These are phyloP conservation scores for Serendipita sp. DNA, from an alignment of 768 basidiomycete genomes.

Conservation along the genomic window DNA sequence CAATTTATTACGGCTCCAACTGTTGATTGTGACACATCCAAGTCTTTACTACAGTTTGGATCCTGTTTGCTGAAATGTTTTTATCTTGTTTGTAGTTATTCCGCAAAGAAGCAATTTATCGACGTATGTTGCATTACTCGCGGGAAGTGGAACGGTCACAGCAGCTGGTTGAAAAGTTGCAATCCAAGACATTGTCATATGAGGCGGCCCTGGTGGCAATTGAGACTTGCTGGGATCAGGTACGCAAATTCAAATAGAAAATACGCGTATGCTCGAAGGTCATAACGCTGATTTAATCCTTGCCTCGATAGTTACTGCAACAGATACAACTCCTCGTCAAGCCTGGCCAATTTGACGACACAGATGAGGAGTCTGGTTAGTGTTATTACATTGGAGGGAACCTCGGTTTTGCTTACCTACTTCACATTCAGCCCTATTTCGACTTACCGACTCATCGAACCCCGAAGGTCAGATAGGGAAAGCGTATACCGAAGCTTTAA, in stretches of 20 bases:
- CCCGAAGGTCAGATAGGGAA: neutral
- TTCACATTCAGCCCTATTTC: neutral
- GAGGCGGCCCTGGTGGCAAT: conserved; percentile 59
- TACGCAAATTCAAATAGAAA: conserved; percentile 18
- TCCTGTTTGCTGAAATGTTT: neutral
- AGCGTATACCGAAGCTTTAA: neutral
- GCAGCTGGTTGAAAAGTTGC: conserved; percentile 43
- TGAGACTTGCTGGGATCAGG: conserved; percentile 67
- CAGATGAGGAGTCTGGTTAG: neutral
- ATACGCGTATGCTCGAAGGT: no score
- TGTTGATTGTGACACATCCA: conserved; percentile 3
- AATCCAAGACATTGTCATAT: conserved; percentile 45
- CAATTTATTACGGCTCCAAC: conserved; percentile 1
- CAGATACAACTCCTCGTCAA: neutral
- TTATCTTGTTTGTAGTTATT: conserved; percentile 33
- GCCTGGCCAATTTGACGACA: neutral
- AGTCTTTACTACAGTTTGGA: neutral
- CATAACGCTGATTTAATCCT: no score
- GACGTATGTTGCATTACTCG: conserved; percentile 69
- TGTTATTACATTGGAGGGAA: neutral
- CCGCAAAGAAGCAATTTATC: conserved; percentile 72
- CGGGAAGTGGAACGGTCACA: conserved; percentile 54
- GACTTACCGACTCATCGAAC: neutral
- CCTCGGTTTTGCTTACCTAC: neutral
- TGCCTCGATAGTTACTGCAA: neutral